Evolutionary conservation across 2,329 filamentous ascomycete genomes (phyloP).

Genomic region (Bipolaris sorokiniana): DNA sequence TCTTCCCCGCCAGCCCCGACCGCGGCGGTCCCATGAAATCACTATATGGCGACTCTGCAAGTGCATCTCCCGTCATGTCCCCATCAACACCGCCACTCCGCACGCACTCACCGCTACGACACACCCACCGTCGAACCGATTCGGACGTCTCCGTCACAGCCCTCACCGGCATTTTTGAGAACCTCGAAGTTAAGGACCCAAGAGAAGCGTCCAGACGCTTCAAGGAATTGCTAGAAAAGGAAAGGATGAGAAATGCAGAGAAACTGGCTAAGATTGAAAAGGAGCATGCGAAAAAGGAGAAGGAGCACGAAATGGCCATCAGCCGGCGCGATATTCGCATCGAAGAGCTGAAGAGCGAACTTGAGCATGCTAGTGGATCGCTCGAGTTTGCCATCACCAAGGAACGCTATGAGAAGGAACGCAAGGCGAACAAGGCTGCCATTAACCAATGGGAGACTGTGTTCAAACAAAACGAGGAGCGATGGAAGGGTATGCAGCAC

Average conservation of each 20-base stretch:
- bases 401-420: conserved; percentile 39
- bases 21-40: conserved; percentile 61
- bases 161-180: conserved; percentile 74
- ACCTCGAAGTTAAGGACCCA: conserved; percentile 62
- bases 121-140: conserved; percentile 38
- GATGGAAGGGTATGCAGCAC: conserved; percentile 31
- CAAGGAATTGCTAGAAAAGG: conserved; percentile 52
- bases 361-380: conserved; percentile 31
- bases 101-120: conserved; percentile 48
- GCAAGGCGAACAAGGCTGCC: conserved; percentile 39
- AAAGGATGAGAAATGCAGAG: conserved; percentile 46
- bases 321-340: conserved; percentile 19
- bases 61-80: conserved; percentile 25
- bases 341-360: conserved; percentile 35
- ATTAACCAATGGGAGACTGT: conserved; percentile 43
- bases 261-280: conserved; percentile 58
- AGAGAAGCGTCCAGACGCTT: conserved; percentile 54
- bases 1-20: conserved; percentile 68
- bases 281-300: conserved; percentile 66
- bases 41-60: conserved; percentile 32
- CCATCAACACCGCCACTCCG: conserved; percentile 43
- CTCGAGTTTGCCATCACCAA: conserved; percentile 33
- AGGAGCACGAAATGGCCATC: conserved; percentile 31
- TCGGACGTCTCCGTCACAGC: conserved; percentile 50
- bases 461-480: conserved; percentile 41